Evolutionary conservation across 257 asterid species (phyloP).

Genomic region (Ajuga chamaepitys): DNA sequence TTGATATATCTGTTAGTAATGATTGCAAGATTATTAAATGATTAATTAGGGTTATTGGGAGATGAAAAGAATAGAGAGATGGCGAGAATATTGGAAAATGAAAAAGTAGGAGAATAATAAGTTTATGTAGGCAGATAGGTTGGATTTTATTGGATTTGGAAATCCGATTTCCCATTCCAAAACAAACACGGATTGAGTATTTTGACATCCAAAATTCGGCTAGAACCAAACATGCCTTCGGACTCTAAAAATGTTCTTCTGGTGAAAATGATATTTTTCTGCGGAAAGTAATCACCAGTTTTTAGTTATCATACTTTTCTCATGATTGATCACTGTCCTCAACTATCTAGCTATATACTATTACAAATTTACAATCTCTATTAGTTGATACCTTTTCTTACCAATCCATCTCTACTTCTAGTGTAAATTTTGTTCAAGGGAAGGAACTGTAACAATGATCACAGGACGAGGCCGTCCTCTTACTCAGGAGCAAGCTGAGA

Average conservation of each 20-base stretch:
- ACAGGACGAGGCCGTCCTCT: constrained; percentile 73
- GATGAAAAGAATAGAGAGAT: too few species aligned
- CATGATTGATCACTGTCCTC: neutral
- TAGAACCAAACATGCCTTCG: too few species aligned
- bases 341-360: neutral
- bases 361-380: neutral
- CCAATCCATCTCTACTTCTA: constrained; percentile 23
- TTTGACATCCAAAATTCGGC: too few species aligned
- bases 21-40: too few species aligned
- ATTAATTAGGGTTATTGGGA: too few species aligned
- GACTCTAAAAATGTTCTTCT: neutral
- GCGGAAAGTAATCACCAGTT: neutral
- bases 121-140: too few species aligned
- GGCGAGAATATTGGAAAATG: too few species aligned
- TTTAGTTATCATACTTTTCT: neutral
- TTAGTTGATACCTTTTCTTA: constrained; percentile 1
- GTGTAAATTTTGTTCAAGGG: constrained; percentile 93
- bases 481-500: constrained; percentile 48
- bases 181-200: too few species aligned
- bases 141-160: too few species aligned
- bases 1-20: too few species aligned
- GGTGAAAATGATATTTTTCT: neutral
- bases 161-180: too few species aligned
- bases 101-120: too few species aligned
- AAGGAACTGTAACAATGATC: constrained; percentile 73